Conservation (phyloP, 2,329 filamentous ascomycete species). For the Fusarium avenaceum region DNA sequence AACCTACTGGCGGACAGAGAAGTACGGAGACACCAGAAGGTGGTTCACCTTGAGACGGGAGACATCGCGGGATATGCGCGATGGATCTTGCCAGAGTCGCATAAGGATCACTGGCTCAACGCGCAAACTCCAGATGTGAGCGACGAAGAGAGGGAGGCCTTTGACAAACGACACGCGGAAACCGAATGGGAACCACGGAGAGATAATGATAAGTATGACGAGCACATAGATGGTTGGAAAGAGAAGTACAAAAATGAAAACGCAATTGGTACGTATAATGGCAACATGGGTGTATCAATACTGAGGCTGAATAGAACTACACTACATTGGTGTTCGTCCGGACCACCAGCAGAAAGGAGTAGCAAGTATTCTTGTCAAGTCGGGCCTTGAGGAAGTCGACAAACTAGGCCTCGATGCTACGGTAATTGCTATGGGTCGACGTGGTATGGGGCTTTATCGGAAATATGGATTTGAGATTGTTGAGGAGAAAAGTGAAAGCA, state of each 20-base stretch:
- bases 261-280: constrained; percentile 18
- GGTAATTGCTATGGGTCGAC: constrained; percentile 38
- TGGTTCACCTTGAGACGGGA: constrained; percentile 35
- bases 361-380: constrained; percentile 41
- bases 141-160: background rate
- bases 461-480: constrained; percentile 40
- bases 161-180: background rate
- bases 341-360: constrained; percentile 42
- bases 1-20: constrained; percentile 34
- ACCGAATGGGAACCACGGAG: constrained; percentile 11
- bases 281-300: fast-evolving
- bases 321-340: constrained; percentile 44
- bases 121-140: constrained; percentile 35
- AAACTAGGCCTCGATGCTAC: constrained; percentile 35
- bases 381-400: constrained; percentile 38
- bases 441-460: constrained; percentile 30
- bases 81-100: constrained; percentile 33
- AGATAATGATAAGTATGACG: constrained; percentile 20
- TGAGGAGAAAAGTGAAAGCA: constrained; percentile 17
- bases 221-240: constrained; percentile 25
- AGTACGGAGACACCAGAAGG: constrained; percentile 39
- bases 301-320: constrained; percentile 29
- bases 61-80: constrained; percentile 45
- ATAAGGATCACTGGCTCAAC: constrained; percentile 19
- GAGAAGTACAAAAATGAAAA: constrained; percentile 24